Percentiles rank a stretch among this genome's conserved stretches.
phyloP scores from a whole-genome alignment of 805 yeast species.

The Candida maris region DNA sequence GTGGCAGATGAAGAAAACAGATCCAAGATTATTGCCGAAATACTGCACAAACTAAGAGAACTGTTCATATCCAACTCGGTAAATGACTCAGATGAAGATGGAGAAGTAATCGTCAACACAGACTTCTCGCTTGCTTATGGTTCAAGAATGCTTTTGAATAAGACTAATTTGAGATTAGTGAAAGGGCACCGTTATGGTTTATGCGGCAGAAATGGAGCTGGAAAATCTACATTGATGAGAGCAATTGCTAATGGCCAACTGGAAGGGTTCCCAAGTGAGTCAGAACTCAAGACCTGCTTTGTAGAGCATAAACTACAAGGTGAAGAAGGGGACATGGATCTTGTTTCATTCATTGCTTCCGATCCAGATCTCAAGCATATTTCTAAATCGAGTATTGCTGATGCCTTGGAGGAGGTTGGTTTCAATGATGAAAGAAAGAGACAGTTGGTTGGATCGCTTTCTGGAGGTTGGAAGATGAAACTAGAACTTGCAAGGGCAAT shows the following conservation, averaged over 20 bases:
- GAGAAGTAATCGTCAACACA: constrained; percentile 87
- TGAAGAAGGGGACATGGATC: constrained; percentile 84
- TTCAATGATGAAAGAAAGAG: constrained; percentile 86
- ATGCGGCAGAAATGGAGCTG: constrained; percentile 98
- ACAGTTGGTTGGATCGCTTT: constrained; percentile 88
- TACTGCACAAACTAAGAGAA: constrained; percentile 48
- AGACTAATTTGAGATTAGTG: constrained; percentile 79
- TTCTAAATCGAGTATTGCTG: constrained; percentile 65
- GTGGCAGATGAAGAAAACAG: constrained; percentile 31
- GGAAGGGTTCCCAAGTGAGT: constrained; percentile 94
- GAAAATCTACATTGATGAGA: constrained; percentile 96
- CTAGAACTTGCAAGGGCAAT: constrained; percentile 97
- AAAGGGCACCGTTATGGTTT: constrained; percentile 97
- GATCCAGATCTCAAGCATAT: constrained; percentile 76
- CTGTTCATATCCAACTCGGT: constrained; percentile 52
- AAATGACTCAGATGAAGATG: constrained; percentile 67
- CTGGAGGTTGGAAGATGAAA: constrained; percentile 99
- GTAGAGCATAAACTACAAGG: constrained; percentile 97
- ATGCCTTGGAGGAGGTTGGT: constrained; percentile 80
- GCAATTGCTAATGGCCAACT: constrained; percentile 94
- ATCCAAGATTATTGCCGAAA: constrained; percentile 38
- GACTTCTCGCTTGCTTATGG: constrained; percentile 97
- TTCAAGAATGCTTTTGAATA: constrained; percentile 92
- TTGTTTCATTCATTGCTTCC: constrained; percentile 81
- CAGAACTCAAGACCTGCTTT: constrained; percentile 85